Percentiles rank a stretch among this genome's conserved stretches.
phyloP scores from a whole-genome alignment of 106 monocot species.

The Acorus gramineus region DNA sequence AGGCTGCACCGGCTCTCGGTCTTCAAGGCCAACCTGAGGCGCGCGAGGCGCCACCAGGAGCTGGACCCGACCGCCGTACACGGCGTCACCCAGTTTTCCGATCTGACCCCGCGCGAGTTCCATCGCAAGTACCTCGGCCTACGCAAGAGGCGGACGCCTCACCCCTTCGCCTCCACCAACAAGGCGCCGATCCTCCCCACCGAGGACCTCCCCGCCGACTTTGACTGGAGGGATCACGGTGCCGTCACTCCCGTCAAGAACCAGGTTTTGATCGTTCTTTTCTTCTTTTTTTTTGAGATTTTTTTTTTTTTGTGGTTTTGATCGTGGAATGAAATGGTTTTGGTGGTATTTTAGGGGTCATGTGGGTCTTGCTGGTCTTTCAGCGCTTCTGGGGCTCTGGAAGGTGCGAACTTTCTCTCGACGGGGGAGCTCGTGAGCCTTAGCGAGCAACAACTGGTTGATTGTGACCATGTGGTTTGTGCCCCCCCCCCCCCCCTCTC shows the following conservation, averaged over 20 bases:
- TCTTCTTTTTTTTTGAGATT: too few species aligned
- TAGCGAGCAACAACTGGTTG: too few species aligned
- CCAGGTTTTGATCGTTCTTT: constrained; percentile 35
- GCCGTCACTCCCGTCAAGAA: constrained; percentile 76
- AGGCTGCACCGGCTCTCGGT: constrained; percentile 38
- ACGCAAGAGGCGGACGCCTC: constrained; percentile 3
- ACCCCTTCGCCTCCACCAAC: not conserved
- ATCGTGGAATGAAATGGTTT: too few species aligned
- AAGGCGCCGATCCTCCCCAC: constrained; percentile 8
- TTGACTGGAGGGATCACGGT: constrained; percentile 88
- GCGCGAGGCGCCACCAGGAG: constrained; percentile 58
- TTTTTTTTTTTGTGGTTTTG: too few species aligned
- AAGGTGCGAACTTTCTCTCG: too few species aligned
- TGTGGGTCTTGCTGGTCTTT: too few species aligned
- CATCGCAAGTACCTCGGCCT: constrained; percentile 41
- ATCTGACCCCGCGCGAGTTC: constrained; percentile 82
- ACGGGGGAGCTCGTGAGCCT: too few species aligned
- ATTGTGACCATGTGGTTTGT: not conserved
- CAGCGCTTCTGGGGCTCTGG: too few species aligned
- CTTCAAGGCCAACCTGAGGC: constrained; percentile 57
- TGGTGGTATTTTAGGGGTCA: not conserved
- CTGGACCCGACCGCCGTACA: constrained; percentile 80
- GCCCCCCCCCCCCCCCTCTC: too few species aligned
- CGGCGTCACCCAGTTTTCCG: constrained; percentile 82
- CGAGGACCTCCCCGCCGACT: constrained; percentile 57